Percentiles rank a stretch among this genome's conserved stretches.
Evolutionary conservation across 345 rosid genomes (phyloP).

Genomic region (Camelina laxa): DNA sequence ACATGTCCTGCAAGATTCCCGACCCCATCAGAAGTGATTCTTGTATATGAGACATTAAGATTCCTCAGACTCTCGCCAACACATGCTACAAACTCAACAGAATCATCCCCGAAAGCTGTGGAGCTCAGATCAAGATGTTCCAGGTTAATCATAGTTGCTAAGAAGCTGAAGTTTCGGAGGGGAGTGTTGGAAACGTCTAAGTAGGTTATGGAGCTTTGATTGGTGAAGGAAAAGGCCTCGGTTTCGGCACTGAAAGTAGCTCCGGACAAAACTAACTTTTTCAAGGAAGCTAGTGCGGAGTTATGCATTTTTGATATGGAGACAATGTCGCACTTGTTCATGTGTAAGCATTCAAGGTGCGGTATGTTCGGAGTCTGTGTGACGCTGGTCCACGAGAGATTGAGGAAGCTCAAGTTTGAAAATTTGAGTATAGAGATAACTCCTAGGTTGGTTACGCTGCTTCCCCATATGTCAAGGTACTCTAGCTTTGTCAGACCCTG

Average conservation of each 20-base stretch:
- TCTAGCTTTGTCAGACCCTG: slow-evolving; percentile 79
- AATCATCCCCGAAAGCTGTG: slow-evolving; percentile 67
- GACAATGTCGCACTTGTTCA: slow-evolving; percentile 74
- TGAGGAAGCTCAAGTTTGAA: slow-evolving; percentile 68
- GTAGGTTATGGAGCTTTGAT: slow-evolving; percentile 55
- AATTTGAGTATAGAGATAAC: slow-evolving; percentile 55
- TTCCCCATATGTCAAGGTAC: slow-evolving; percentile 92
- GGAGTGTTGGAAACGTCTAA: slow-evolving; percentile 73
- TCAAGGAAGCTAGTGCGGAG: slow-evolving; percentile 52
- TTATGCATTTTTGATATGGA: slow-evolving; percentile 50
- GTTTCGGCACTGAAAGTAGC: slow-evolving; percentile 64
- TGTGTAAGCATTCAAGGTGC: slow-evolving; percentile 72
- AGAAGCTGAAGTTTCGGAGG: slow-evolving; percentile 58
- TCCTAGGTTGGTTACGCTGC: slow-evolving; percentile 72
- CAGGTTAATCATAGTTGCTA: slow-evolving; percentile 58
- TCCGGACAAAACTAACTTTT: slow-evolving; percentile 66
- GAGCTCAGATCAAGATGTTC: slow-evolving; percentile 79
- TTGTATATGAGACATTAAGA: slow-evolving; percentile 71
- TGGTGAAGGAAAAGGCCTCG: slow-evolving; percentile 54
- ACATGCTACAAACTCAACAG: slow-evolving; percentile 55
- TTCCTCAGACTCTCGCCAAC: slow-evolving; percentile 65
- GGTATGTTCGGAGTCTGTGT: slow-evolving; percentile 64
- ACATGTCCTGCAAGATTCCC: slow-evolving; percentile 64
- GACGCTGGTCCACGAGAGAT: slow-evolving; percentile 79
- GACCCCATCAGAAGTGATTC: slow-evolving; percentile 70